A percentile compares a stretch with the other conserved stretches of the same genome.
phyloP scores from a whole-genome alignment of 148 eudicot species.

The Agrostemma githago region DNA sequence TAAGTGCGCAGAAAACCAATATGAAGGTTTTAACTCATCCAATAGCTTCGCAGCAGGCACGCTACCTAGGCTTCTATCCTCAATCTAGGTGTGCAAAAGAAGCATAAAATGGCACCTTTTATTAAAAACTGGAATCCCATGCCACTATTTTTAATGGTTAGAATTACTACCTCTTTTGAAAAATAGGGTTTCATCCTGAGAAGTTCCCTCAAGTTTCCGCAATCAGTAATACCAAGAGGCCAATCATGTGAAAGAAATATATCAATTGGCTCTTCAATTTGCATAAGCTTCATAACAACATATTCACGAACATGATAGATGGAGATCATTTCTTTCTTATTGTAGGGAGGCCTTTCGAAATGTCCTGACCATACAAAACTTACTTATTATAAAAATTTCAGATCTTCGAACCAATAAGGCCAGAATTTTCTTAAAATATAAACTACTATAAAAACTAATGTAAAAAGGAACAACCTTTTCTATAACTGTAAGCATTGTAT shows the following conservation, averaged over 20 bases:
- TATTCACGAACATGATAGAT: constrained; percentile 96
- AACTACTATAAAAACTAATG: constrained; percentile 4
- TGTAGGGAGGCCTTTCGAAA: constrained; percentile 84
- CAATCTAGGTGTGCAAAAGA: constrained; percentile 40
- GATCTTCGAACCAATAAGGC: background rate
- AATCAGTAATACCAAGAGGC: constrained; percentile 86
- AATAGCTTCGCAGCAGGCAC: constrained; percentile 83
- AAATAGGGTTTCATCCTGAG: constrained; percentile 59
- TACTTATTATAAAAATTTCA: background rate
- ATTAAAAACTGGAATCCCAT: too few species aligned
- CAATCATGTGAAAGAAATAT: constrained; percentile 98
- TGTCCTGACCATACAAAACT: constrained; percentile 56
- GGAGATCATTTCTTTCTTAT: constrained; percentile 60
- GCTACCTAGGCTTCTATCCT: constrained; percentile 73
- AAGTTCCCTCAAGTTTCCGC: constrained; percentile 68
- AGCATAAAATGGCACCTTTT: background rate
- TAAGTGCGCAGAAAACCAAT: constrained; percentile 97
- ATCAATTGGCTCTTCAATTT: constrained; percentile 83
- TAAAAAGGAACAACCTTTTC: constrained; percentile 48
- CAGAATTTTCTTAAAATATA: background rate
- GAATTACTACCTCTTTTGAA: constrained; percentile 55
- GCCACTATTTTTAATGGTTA: background rate
- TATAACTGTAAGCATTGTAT: constrained; percentile 66
- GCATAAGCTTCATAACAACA: constrained; percentile 87
- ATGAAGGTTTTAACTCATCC: constrained; percentile 73